Base-by-base conservation (phyloP, 139 green algal species). In the Haematococcus lacustris region DNA sequence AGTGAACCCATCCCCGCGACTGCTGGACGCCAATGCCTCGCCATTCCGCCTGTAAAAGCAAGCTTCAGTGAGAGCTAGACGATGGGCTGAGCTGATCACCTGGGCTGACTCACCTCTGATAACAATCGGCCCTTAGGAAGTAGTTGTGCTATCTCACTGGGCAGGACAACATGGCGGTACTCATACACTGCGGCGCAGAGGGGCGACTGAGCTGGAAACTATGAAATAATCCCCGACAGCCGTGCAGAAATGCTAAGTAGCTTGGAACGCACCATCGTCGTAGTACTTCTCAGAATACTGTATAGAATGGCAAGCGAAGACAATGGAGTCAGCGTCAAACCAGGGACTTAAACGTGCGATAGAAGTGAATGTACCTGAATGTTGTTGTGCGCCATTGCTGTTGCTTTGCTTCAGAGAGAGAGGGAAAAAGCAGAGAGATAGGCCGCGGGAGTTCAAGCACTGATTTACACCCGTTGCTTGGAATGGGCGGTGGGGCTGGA, bases 271-370 rank as follows among this genome's bases (percentile, higher is more conserved):
- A 0, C 90, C 73, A 66, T 98, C 94, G 78, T 98, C 94, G 69
- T 93, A 98, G 73, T 98, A 98, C 64, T 96, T 96, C 83, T 98
- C 94, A 7, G 79, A 91, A 78, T 97, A 98, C 78, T 94, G 90
- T 37, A 30, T n/a, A 37, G 39, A 30, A 43, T 4, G 4, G 53
- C 53, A 26, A 39, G 4, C 5, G 61, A 21, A 40, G 26, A 39
- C 61, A 21, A 57, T n/a, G 21, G 47, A n/a, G 17, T 40, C 4
- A 38, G 30, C 33, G 30, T 25, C 25, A 25, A 5, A 35, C 4
- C 13, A 37, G 13, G 4, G 5, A 9, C 21, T 32, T 9, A 9
- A 28, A 13, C 13, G 47, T n/a, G 47, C 21, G 47, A 13, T 39
- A 17, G n/a, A 67, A 51, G 35, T 30, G 35, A 51, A 25, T 37